Conservation (phyloP, 2,329 filamentous ascomycete species). For the Graphiopsis chlorocephala region DNA sequence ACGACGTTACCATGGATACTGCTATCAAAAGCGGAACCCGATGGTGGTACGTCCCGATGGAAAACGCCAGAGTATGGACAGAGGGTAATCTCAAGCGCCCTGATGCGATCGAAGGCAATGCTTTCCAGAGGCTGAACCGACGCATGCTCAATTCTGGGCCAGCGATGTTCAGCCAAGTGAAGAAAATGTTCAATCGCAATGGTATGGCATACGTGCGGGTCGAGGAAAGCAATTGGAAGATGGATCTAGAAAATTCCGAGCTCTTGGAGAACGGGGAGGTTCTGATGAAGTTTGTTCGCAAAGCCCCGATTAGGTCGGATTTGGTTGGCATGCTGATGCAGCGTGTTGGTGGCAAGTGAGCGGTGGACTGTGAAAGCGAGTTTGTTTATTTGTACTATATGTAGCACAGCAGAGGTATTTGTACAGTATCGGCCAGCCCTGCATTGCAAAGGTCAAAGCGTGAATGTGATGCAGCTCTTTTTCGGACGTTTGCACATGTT, state of each 20-base stretch:
- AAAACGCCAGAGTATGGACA: not conserved
- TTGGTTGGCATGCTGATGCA: not conserved
- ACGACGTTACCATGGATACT: not conserved
- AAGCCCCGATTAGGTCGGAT: not conserved
- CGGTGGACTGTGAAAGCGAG: not conserved
- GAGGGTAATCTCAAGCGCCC: not conserved
- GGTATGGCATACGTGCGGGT: slow-evolving; percentile 28
- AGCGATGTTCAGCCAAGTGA: slow-evolving; percentile 6
- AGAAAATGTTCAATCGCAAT: slow-evolving; percentile 29
- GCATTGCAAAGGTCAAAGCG: not conserved
- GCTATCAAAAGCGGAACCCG: not conserved
- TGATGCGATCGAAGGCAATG: not conserved
- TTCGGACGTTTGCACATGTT: not conserved
- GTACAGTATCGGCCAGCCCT: not conserved
- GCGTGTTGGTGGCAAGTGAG: not conserved
- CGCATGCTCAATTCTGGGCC: not conserved
- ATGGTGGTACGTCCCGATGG: not conserved
- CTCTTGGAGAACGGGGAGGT: slow-evolving; percentile 26
- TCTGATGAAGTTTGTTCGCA: slow-evolving; percentile 9
- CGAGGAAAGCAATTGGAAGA: slow-evolving; percentile 25
- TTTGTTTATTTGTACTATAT: not conserved
- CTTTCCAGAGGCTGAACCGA: not conserved
- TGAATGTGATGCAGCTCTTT: not conserved
- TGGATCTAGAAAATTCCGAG: slow-evolving; percentile 28
- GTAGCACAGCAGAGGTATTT: not conserved